Conservation (phyloP, 2,329 filamentous ascomycete genomes). For the Aspergillaceae sp. region DNA sequence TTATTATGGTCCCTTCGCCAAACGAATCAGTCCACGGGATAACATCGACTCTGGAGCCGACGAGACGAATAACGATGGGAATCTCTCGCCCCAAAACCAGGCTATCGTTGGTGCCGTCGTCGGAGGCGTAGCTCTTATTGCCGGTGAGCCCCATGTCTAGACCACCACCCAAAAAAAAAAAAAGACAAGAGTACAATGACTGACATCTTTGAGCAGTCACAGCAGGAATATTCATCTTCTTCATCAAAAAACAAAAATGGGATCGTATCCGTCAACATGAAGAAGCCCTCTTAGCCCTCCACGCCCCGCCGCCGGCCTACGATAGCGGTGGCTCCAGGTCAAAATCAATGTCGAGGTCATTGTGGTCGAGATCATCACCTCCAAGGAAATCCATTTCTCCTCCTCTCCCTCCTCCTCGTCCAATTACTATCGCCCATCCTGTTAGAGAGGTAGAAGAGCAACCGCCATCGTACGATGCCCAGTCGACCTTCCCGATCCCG, state of each 20-base stretch:
- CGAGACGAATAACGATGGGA: too few relatives aligned
- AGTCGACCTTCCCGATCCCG: constrained; percentile 9
- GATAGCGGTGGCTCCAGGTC: not conserved
- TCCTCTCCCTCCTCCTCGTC: constrained; percentile 1
- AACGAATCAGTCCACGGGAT: too few relatives aligned
- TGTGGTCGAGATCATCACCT: not conserved
- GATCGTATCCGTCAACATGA: constrained; percentile 14
- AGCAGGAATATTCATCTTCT: constrained; percentile 15
- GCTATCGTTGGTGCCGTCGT: constrained; percentile 23
- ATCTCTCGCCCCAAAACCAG: not conserved
- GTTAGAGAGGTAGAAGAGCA: constrained; percentile 7
- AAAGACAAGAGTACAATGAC: not conserved
- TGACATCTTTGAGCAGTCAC: constrained; percentile 11
- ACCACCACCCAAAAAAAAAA: not conserved
- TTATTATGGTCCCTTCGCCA: too few relatives aligned
- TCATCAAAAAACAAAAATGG: constrained; percentile 16
- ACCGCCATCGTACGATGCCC: constrained; percentile 20
- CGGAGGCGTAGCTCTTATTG: constrained; percentile 16
- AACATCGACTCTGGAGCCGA: too few relatives aligned
- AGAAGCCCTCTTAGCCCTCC: constrained; percentile 9
- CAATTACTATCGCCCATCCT: not conserved
- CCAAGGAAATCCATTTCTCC: not conserved
- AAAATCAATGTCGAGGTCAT: not conserved
- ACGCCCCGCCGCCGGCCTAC: constrained; percentile 2
- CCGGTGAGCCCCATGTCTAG: constrained; percentile 12